phyloP scores from a whole-genome alignment of 228 moss, liverwort and hornwort species.

The Sphagnum fallax region DNA sequence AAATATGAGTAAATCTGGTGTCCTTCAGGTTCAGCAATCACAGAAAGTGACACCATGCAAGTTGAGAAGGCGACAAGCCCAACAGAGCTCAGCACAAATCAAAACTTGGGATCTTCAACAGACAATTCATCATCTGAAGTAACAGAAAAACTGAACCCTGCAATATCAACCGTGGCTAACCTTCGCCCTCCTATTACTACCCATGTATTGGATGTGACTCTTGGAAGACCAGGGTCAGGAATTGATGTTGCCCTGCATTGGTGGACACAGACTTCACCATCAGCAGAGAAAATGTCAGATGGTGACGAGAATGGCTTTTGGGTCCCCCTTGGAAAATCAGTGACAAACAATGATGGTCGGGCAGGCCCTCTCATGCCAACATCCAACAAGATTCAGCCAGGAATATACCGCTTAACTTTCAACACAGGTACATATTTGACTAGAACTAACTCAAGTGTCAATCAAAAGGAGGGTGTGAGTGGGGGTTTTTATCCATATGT shows the following conservation, averaged over 20 bases:
- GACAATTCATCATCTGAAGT: constrained; percentile 2
- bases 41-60: not conserved
- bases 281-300: constrained; percentile 6
- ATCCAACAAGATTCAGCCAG: constrained; percentile 54
- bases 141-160: not conserved
- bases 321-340: constrained; percentile 56
- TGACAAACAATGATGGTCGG: constrained; percentile 78
- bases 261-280: constrained; percentile 23
- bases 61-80: constrained; percentile 6
- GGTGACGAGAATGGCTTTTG: constrained; percentile 43
- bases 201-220: constrained; percentile 82
- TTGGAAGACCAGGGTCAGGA: constrained; percentile 76
- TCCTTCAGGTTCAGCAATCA: not conserved
- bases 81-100: constrained; percentile 1
- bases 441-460: constrained; percentile 25
- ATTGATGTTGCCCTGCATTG: constrained; percentile 65
- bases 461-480: constrained; percentile 11
- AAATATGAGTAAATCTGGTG: not conserved
- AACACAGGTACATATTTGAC: constrained; percentile 49
- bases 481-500: constrained; percentile 74
- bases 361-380: constrained; percentile 62
- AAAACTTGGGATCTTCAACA: constrained; percentile 11
- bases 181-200: constrained; percentile 81
- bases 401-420: constrained; percentile 79
- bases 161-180: constrained; percentile 19